These are phyloP conservation scores for Dictyostelium brefeldianum DNA, from an alignment of 78 protist genomes.

Conservation along the genomic window DNA sequence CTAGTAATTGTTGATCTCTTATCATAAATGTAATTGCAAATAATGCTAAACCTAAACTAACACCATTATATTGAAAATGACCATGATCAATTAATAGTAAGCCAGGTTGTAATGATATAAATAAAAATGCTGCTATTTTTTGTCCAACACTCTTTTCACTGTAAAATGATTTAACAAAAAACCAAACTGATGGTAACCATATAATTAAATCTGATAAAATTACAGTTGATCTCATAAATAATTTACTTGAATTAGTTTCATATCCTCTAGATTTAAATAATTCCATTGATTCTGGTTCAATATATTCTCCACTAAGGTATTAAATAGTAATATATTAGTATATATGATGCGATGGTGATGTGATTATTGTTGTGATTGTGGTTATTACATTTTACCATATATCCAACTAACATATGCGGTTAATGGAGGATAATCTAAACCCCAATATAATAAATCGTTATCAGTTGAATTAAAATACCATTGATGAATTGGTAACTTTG, in stretches of 20 bases:
- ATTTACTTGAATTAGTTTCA: constrained; percentile 73
- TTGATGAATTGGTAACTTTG: constrained; percentile 74
- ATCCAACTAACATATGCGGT: constrained; percentile 94
- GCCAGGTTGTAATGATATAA: constrained; percentile 89
- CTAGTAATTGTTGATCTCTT: constrained; percentile 37
- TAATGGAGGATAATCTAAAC: constrained; percentile 99
- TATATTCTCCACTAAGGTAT: constrained; percentile 41
- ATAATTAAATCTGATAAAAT: constrained; percentile 88
- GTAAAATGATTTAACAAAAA: constrained; percentile 32
- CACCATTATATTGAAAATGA: constrained; percentile 97
- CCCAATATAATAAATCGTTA: constrained; percentile 98
- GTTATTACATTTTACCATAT: constrained; percentile 83
- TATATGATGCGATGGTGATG: neutral
- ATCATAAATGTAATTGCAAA: constrained; percentile 30
- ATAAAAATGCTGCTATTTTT: constrained; percentile 34
- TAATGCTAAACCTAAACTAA: constrained; percentile 92
- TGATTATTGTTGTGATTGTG: too few relatives aligned
- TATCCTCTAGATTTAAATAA: constrained; percentile 94
- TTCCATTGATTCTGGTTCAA: constrained; percentile 87
- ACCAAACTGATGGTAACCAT: constrained; percentile 87
- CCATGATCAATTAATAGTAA: constrained; percentile 96
- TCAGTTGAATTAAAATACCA: constrained; percentile 92
- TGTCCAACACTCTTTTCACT: neutral
- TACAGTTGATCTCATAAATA: constrained; percentile 94
- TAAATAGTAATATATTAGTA: neutral